Conservation (phyloP, 108 stramenopile genomes). For the Skeletonema potamos region DNA sequence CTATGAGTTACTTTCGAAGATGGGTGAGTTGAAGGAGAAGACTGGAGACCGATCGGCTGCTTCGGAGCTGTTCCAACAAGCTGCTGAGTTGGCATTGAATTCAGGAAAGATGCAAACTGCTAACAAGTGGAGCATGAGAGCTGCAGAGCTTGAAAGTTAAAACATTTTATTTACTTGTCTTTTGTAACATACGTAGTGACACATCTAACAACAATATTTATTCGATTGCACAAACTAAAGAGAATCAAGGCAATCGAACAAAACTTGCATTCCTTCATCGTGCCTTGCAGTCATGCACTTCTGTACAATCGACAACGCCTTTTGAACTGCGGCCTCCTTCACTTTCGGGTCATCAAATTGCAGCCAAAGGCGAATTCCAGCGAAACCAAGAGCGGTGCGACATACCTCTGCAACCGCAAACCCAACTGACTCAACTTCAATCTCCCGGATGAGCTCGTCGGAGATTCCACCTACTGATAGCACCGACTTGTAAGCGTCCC, state of each 20-base stretch:
- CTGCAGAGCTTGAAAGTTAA: constrained; percentile 47
- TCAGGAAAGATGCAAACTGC: constrained; percentile 74
- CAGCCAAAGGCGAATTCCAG: constrained; percentile 76
- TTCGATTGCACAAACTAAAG: constrained; percentile 8
- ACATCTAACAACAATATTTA: not conserved
- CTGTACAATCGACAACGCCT: constrained; percentile 62
- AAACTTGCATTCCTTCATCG: constrained; percentile 50
- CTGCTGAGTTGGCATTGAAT: constrained; percentile 60
- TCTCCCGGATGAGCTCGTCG: constrained; percentile 50
- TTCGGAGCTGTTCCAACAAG: constrained; percentile 51
- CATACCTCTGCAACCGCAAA: constrained; percentile 78
- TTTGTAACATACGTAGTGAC: not conserved
- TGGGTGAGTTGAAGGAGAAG: constrained; percentile 57
- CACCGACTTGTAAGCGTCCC: constrained; percentile 52
- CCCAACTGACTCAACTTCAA: constrained; percentile 73
- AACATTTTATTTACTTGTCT: not conserved
- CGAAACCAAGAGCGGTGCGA: constrained; percentile 74
- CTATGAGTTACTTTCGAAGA: constrained; percentile 67
- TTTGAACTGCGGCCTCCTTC: constrained; percentile 61
- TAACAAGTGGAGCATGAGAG: constrained; percentile 68
- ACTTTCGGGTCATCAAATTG: constrained; percentile 71
- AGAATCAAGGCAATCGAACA: constrained; percentile 32
- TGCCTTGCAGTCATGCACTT: constrained; percentile 73
- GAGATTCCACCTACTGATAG: constrained; percentile 45
- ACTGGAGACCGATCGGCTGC: constrained; percentile 44